phyloP scores from a whole-genome alignment of 768 basidiomycete species.

The Leccinum arenicola region DNA sequence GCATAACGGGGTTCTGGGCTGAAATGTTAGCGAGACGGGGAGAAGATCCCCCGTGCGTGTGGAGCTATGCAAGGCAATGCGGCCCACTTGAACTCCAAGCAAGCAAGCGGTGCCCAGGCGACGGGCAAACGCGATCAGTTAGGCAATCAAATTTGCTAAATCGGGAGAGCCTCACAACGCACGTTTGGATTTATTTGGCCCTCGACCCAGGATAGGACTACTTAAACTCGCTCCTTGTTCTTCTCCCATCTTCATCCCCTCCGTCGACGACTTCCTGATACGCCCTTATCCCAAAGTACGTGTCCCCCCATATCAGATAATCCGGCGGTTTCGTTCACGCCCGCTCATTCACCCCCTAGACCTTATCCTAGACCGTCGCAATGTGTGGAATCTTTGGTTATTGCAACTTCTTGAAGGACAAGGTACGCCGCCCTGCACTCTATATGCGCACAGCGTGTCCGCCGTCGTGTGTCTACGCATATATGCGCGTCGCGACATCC shows the following conservation, averaged over 20 bases:
- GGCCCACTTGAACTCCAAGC: constrained; percentile 8
- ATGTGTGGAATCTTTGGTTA: constrained; percentile 99
- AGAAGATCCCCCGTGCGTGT: background rate
- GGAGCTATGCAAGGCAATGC: constrained; percentile 12
- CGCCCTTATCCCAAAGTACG: constrained; percentile 7
- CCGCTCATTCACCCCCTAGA: constrained; percentile 9
- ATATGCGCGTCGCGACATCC: constrained; percentile 5
- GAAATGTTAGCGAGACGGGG: background rate
- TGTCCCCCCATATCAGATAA: background rate
- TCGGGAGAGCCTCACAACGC: constrained; percentile 8
- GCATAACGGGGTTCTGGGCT: constrained; percentile 4
- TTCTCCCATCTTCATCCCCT: constrained; percentile 23
- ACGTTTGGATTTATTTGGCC: constrained; percentile 33
- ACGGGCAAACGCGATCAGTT: constrained; percentile 11
- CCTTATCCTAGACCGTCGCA: constrained; percentile 9
- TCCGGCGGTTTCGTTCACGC: background rate
- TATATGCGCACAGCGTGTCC: background rate
- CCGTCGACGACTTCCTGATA: constrained; percentile 10
- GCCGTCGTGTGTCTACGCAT: constrained; percentile 3
- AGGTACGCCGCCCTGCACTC: constrained; percentile 49
- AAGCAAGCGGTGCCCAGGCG: constrained; percentile 17
- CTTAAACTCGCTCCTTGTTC: constrained; percentile 27
- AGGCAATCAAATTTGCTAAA: constrained; percentile 7
- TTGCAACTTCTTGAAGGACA: constrained; percentile 92
- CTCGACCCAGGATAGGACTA: constrained; percentile 29